Percentiles rank a stretch among this genome's conserved stretches.
These are phyloP conservation scores for Boletus subcaerulescens DNA, from an alignment of 768 basidiomycete genomes.

Conservation along the genomic window DNA sequence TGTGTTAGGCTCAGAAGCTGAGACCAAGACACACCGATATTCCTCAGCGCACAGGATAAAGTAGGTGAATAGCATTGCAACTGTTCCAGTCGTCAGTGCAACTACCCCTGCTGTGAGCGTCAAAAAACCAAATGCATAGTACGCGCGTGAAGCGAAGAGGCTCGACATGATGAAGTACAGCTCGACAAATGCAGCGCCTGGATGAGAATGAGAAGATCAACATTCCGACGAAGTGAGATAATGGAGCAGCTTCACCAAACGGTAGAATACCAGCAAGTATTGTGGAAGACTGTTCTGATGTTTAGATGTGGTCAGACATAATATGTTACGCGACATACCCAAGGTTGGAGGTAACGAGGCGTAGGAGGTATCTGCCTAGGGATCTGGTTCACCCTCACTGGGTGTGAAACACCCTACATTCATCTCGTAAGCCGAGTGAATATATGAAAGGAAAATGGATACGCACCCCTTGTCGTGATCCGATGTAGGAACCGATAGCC, in stretches of 20 bases:
- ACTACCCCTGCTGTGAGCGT: slow-evolving; percentile 84
- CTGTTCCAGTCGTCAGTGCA: slow-evolving; percentile 84
- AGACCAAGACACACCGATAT: slow-evolving; percentile 57
- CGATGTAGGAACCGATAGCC: slow-evolving; percentile 81
- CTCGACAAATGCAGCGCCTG: slow-evolving; percentile 93
- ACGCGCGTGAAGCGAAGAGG: slow-evolving; percentile 87
- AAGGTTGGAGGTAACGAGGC: slow-evolving; percentile 80
- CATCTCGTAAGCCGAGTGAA: slow-evolving; percentile 6
- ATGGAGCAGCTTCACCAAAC: slow-evolving; percentile 57
- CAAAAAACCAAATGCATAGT: slow-evolving; percentile 96
- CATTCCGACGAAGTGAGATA: not conserved
- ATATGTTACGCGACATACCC: slow-evolving; percentile 46
- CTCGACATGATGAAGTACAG: slow-evolving; percentile 89
- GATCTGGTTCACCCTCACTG: slow-evolving; percentile 87
- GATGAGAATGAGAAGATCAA: not conserved
- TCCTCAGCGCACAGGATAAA: slow-evolving; percentile 94
- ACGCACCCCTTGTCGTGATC: slow-evolving; percentile 81
- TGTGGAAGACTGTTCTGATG: slow-evolving; percentile 51
- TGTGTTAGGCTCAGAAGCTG: not conserved
- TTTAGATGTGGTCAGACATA: slow-evolving; percentile 6
- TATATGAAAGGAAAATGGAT: not conserved
- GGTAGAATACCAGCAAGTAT: slow-evolving; percentile 90
- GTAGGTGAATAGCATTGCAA: slow-evolving; percentile 85
- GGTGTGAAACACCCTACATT: slow-evolving; percentile 65
- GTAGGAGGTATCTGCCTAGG: slow-evolving; percentile 93